Percentiles rank a stretch among this genome's conserved stretches.
Conservation (phyloP, 768 basidiomycete genomes). For the Tylopilus vinaceipallidus region DNA sequence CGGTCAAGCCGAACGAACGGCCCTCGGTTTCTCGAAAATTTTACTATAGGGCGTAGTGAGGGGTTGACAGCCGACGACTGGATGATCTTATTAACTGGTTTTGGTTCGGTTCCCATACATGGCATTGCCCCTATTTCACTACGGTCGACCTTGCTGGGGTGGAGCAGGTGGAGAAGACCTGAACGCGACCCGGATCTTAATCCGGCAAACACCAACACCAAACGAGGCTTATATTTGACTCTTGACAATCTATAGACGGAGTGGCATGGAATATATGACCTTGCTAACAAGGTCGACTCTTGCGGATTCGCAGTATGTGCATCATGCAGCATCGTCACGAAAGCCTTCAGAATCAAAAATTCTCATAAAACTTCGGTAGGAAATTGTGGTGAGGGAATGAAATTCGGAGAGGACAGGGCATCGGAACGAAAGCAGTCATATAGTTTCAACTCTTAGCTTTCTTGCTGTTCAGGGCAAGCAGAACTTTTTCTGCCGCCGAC, state of each 20-base stretch:
- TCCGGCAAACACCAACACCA: no score
- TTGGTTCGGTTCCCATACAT: conserved; percentile 8
- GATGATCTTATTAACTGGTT: conserved; percentile 13
- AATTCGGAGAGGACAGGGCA: background rate
- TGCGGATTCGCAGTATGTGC: no score
- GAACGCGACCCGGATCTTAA: no score
- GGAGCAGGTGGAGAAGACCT: no score
- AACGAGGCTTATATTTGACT: no score
- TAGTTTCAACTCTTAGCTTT: background rate
- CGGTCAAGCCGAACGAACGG: background rate
- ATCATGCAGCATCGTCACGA: background rate
- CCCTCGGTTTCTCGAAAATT: background rate
- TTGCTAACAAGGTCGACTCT: no score
- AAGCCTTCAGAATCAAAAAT: background rate
- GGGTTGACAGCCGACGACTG: background rate
- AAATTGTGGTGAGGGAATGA: background rate
- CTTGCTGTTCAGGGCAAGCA: conserved; percentile 9
- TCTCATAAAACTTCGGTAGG: background rate
- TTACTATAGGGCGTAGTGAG: background rate
- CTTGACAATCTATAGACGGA: no score
- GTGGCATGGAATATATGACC: no score
- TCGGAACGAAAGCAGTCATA: background rate
- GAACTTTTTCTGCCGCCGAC: conserved; percentile 17
- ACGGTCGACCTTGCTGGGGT: no score
- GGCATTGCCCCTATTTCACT: conserved; percentile 19